Percentiles rank a stretch among this genome's conserved stretches.
Evolutionary conservation across 2,329 filamentous ascomycete species (phyloP).

Genomic region (Fusarium temperatum): DNA sequence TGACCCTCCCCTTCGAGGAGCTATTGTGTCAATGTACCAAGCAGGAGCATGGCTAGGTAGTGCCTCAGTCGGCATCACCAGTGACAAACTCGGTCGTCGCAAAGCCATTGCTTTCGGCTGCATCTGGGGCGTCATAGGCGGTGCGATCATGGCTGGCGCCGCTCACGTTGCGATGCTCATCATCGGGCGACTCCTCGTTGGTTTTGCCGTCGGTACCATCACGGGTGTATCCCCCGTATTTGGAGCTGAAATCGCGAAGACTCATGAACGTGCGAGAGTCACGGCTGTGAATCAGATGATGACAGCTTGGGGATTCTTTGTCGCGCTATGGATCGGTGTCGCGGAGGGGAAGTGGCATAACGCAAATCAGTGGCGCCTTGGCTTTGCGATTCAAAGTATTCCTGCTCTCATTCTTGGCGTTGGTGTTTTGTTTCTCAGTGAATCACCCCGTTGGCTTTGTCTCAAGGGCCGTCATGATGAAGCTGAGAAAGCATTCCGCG

Average conservation of each 20-base stretch:
- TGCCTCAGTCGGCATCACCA: conserved; percentile 51
- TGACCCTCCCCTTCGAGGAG: conserved; percentile 47
- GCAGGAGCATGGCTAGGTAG: conserved; percentile 54
- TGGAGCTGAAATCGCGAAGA: conserved; percentile 54
- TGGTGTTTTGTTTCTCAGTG: conserved; percentile 48
- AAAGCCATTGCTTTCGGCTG: conserved; percentile 53
- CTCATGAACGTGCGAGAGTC: conserved; percentile 51
- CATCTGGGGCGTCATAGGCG: conserved; percentile 51
- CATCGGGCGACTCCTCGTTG: conserved; percentile 49
- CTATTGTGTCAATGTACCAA: conserved; percentile 53
- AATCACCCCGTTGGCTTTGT: conserved; percentile 50
- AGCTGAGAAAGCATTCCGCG: conserved; percentile 46
- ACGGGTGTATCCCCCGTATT: conserved; percentile 53
- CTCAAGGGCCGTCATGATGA: conserved; percentile 50
- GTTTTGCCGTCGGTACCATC: conserved; percentile 52
- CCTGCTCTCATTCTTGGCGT: conserved; percentile 48
- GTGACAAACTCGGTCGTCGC: conserved; percentile 49
- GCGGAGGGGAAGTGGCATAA: conserved; percentile 51
- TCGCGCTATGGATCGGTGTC: conserved; percentile 52
- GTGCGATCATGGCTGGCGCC: conserved; percentile 52
- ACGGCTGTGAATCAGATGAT: conserved; percentile 55
- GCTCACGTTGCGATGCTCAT: conserved; percentile 54
- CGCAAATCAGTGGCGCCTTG: conserved; percentile 51
- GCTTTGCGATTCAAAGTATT: conserved; percentile 49
- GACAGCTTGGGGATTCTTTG: conserved; percentile 54